Percentiles rank a stretch among this genome's conserved stretches.
These are phyloP conservation scores for Oldenlandia corymbosa DNA, from an alignment of 257 asterid genomes.

Conservation along the genomic window DNA sequence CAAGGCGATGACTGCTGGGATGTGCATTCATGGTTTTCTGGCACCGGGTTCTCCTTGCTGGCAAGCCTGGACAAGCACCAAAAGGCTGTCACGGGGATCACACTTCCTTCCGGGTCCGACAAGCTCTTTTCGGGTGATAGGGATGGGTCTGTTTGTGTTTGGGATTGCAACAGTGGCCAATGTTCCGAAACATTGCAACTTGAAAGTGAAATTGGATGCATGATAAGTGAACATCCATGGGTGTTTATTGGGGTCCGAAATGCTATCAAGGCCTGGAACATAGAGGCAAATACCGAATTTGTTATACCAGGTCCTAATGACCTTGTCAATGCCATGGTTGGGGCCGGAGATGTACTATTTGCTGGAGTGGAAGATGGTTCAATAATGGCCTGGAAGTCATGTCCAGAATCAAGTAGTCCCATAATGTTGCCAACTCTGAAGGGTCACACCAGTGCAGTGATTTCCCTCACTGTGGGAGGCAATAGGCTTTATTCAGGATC, in stretches of 20 bases:
- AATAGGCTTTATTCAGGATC: not conserved
- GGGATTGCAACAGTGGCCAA: not conserved
- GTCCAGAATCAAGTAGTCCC: not conserved
- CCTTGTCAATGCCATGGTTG: not conserved
- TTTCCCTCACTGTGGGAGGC: not conserved
- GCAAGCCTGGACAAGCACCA: not conserved
- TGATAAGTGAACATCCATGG: not conserved
- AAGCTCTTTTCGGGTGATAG: not conserved
- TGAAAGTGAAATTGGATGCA: not conserved
- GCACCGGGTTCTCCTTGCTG: not conserved
- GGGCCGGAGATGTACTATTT: not conserved
- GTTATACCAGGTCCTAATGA: not conserved
- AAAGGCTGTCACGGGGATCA: not conserved
- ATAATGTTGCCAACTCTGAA: not conserved
- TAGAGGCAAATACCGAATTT: not conserved
- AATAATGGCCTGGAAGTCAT: not conserved
- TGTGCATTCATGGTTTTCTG: slow-evolving; percentile 3
- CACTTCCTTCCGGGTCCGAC: not conserved
- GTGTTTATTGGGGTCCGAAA: not conserved
- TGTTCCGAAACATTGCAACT: not conserved
- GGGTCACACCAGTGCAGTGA: not conserved
- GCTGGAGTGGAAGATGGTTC: not conserved
- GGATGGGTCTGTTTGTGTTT: not conserved
- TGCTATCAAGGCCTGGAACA: not conserved
- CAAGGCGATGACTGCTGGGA: not conserved